Conservation (phyloP, 23 red algal genomes). For the Chondrus crispus region DNA sequence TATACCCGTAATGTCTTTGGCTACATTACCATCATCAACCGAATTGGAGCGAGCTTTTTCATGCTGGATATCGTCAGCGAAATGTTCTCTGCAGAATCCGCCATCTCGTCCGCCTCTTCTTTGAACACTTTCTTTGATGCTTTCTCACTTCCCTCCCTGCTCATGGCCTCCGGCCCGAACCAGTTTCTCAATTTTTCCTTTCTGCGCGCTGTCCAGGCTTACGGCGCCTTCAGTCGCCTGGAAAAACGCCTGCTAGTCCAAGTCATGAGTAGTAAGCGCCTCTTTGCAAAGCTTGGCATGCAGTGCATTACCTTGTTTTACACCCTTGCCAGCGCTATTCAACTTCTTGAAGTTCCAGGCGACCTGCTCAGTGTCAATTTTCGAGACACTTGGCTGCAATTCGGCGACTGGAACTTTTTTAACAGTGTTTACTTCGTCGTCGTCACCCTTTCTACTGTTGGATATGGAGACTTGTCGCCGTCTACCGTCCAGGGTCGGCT, state of each 20-base stretch:
- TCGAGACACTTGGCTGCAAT: constrained; percentile 13
- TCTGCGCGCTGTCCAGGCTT: constrained; percentile 31
- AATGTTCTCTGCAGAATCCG: constrained; percentile 31
- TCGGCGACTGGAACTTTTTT: constrained; percentile 70
- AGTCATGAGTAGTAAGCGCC: constrained; percentile 38
- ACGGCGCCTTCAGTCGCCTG: constrained; percentile 11
- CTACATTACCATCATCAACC: constrained; percentile 37
- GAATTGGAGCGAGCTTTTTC: constrained; percentile 19
- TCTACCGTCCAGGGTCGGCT: constrained; percentile 60
- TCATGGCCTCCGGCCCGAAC: constrained; percentile 35
- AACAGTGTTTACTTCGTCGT: constrained; percentile 72
- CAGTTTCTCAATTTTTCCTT: constrained; percentile 67
- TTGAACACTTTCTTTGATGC: constrained; percentile 20
- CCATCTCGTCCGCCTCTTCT: constrained; percentile 24
- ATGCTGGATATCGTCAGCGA: constrained; percentile 16
- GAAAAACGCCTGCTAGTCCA: constrained; percentile 37
- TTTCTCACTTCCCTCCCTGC: constrained; percentile 53
- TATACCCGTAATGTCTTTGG: constrained; percentile 31
- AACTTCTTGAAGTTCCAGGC: constrained; percentile 68
- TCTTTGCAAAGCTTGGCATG: constrained; percentile 28
- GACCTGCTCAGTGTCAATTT: constrained; percentile 26
- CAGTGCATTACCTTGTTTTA: constrained; percentile 63
- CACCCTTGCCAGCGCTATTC: constrained; percentile 53
- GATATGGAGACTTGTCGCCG: constrained; percentile 77
- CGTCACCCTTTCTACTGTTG: constrained; percentile 77